phyloP scores from a whole-genome alignment of 106 monocot genomes.

The Dioscorea alata region DNA sequence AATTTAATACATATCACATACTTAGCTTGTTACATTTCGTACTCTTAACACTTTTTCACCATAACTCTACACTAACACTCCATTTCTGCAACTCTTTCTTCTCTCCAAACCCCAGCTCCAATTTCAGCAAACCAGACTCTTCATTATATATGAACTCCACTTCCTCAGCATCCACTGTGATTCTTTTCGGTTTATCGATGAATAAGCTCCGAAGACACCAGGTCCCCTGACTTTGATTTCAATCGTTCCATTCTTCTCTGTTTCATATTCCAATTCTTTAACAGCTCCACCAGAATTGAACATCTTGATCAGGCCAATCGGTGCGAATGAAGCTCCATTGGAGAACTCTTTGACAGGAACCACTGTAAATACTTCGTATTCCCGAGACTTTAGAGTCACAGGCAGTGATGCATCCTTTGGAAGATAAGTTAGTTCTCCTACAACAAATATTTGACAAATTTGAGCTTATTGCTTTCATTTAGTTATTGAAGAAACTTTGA shows the following conservation, averaged over 20 bases:
- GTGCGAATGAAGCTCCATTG: conserved; percentile 46
- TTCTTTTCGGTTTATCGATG: conserved; percentile 26
- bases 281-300: conserved; percentile 77
- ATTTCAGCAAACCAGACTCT: conserved; percentile 11
- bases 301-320: conserved; percentile 61
- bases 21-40: no score
- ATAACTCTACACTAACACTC: conserved; percentile 6
- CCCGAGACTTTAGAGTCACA: conserved; percentile 36
- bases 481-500: no score
- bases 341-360: conserved; percentile 33
- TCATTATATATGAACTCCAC: conserved; percentile 23
- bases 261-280: conserved; percentile 29
- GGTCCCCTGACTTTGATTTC: conserved; percentile 17
- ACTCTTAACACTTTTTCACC: no score
- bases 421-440: conserved; percentile 50
- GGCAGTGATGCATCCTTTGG: conserved; percentile 42
- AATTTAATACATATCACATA: no score
- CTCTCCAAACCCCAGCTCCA: conserved; percentile 13
- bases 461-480: not conserved
- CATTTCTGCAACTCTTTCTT: conserved; percentile 24
- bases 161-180: conserved; percentile 15
- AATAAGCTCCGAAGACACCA: conserved; percentile 31
- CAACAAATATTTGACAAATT: not conserved
- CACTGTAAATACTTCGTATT: conserved; percentile 58
- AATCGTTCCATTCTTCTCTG: not conserved